Conservation (phyloP, 2,329 filamentous ascomycete genomes). For the Phialemonium atrogriseum region DNA sequence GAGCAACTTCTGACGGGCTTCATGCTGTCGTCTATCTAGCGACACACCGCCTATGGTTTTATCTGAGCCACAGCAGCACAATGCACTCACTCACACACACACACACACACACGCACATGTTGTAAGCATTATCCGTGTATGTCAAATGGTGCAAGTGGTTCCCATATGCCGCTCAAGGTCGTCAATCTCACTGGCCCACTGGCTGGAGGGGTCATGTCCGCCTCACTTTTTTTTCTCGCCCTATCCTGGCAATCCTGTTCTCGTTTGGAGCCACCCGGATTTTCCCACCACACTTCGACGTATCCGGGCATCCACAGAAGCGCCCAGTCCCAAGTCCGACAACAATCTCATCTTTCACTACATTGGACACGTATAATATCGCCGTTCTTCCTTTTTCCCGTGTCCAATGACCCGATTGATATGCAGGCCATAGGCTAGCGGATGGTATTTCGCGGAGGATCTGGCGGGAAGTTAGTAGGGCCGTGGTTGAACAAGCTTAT, state of each 20-base stretch:
- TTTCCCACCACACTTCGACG: too few species aligned
- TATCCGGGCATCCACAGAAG: too few species aligned
- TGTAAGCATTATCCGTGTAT: not conserved
- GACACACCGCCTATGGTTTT: slow-evolving; percentile 1
- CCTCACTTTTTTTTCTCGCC: slow-evolving; percentile 15
- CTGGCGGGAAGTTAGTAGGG: too few species aligned
- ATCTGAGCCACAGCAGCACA: slow-evolving; percentile 1
- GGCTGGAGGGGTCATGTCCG: slow-evolving; percentile 11
- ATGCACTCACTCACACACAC: not conserved
- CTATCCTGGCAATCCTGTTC: slow-evolving; percentile 2
- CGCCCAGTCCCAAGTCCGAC: too few species aligned
- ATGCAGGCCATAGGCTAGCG: too few species aligned
- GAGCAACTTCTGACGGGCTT: not conserved
- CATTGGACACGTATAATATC: too few species aligned
- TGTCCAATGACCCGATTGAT: too few species aligned
- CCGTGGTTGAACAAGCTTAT: too few species aligned
- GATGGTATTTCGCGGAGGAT: too few species aligned
- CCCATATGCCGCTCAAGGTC: not conserved
- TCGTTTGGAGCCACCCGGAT: too few species aligned
- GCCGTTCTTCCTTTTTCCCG: too few species aligned
- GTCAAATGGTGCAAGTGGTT: not conserved
- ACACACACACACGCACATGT: not conserved
- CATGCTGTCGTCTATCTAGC: not conserved
- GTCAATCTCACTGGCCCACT: slow-evolving; percentile 6
- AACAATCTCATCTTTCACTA: too few species aligned